These are phyloP conservation scores for Plicaturopsis crispa DNA, from an alignment of 768 basidiomycete species.

Conservation along the genomic window DNA sequence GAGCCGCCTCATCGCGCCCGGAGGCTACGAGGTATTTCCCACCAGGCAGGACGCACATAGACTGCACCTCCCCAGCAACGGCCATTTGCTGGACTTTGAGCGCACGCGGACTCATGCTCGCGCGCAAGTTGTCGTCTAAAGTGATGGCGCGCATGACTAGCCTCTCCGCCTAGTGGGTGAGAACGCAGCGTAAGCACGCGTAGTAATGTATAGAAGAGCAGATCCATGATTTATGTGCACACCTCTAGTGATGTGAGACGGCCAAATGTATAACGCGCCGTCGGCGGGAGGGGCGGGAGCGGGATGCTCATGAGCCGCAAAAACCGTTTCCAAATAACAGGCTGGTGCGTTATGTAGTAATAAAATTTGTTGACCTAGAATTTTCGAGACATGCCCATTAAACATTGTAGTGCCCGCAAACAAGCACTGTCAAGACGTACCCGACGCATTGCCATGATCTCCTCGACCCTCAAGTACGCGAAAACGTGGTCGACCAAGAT, in stretches of 20 bases:
- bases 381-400: not conserved
- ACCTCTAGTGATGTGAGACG: slow-evolving; percentile 19
- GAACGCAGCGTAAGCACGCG: no score
- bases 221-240: no score
- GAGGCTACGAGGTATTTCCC: slow-evolving; percentile 65
- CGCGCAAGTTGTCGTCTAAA: slow-evolving; percentile 54
- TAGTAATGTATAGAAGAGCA: no score
- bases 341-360: slow-evolving; percentile 58
- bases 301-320: slow-evolving; percentile 46
- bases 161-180: slow-evolving; percentile 48
- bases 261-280: slow-evolving; percentile 38
- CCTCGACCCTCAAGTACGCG: slow-evolving; percentile 25
- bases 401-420: not conserved
- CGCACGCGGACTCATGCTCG: slow-evolving; percentile 26
- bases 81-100: slow-evolving; percentile 17
- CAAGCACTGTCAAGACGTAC: slow-evolving; percentile 15
- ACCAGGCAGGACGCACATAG: slow-evolving; percentile 57
- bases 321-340: slow-evolving; percentile 63
- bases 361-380: slow-evolving; percentile 53
- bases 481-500: slow-evolving; percentile 29
- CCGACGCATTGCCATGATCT: slow-evolving; percentile 27
- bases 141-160: slow-evolving; percentile 54
- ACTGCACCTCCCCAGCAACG: slow-evolving; percentile 28
- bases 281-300: slow-evolving; percentile 55
- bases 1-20: slow-evolving; percentile 33